Base-by-base conservation (phyloP, 305 asterid species). In the Euphrasia arctica region DNA sequence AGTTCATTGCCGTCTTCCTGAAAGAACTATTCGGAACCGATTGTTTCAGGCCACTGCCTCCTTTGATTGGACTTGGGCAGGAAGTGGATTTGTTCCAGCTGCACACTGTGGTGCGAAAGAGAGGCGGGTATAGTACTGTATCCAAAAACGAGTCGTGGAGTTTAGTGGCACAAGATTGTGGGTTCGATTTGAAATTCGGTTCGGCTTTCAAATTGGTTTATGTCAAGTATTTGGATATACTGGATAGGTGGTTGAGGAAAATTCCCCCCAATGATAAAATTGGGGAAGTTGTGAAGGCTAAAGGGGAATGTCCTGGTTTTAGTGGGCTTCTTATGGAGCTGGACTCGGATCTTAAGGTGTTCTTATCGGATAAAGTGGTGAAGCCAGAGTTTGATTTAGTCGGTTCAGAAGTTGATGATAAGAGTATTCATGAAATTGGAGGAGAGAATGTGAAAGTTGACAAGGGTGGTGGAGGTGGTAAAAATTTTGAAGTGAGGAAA, bases 201-300 rank as follows among this genome's bases (percentile, higher is more conserved):
- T 63, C 75, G 63, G 80, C 83, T 69, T 57, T 90, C 79, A 87
- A 83, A 73, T 77, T 87, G 81, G 83, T 85, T 39, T 82, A 77
- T 73, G 78, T 66, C 51, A 80, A 80, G 79, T 83, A 85, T 73
- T 70, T 87, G 80, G 73, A 74, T 63, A 64, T 68, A 28, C 64
- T 80, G 66, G 77, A 76, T 60, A 70, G 61, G 57, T 79, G 76
- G 72, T 68, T 87, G 81, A 51, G 70, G 59, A 51, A 60, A 63
- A 65, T 76, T 56, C 7, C 13, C 49, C 59, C 51, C 14, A 79
- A 14, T 45, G 67, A 62, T 39, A 7, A 39, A 47, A 49, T 36
- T 13, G 68, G 13, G 9, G 67, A 49, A 3, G 54, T 31, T n/a
- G 32, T 41, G 34, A 76, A 56, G 60, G 36, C 36, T 31, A 42